Base-by-base conservation (phyloP, 768 basidiomycete genomes). In the Boletus rubescentipes region DNA sequence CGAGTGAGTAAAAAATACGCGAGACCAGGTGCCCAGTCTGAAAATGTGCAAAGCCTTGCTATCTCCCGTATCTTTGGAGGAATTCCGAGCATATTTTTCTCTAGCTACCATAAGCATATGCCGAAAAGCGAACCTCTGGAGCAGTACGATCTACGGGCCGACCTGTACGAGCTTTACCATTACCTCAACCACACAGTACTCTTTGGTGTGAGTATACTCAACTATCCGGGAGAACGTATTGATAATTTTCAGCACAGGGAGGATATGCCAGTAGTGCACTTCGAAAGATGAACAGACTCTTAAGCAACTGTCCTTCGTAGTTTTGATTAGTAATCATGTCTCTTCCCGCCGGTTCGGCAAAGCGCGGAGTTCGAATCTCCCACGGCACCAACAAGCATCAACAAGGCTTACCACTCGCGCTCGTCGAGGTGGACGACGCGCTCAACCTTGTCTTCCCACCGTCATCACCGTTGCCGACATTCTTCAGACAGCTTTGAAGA, bases 1-100 rank as follows among this genome's bases (percentile, higher is more conserved):
- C 14, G 90, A 92, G 90, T 91, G 61, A 70, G 82, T 68, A 30
- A 20, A 34, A 32, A 21, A n/a, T n/a, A 20, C 37, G 20, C 9
- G n/a, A 15, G 44, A 15, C 15, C 15, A 35, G 18, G 41, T 23
- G 12, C 32, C 47, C 41, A 26, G n/a, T 42, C 46, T 59, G 46
- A 59, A 46, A 21, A 9, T 26, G 20, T 36, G 51, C 30, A 50
- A 54, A 90, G 89, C 57, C 78, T 92, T 38, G 84, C 86, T 1
- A 89, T 91, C 40, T 83, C 83, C n/a, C 77, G 85, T 38, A 87
- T 91, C 23, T 92, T 92, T 59, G 89, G 89, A 3, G 89, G 90
- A 5, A 82, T 91, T 55, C 82, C 87, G 2, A 53, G 65, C 21
- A 67, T 75, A 0, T 91, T 91, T 70, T 89, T 82, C 63, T 69